Evolutionary conservation across 2,329 filamentous ascomycete species (phyloP).

Genomic region (Cryphonectria japonica): DNA sequence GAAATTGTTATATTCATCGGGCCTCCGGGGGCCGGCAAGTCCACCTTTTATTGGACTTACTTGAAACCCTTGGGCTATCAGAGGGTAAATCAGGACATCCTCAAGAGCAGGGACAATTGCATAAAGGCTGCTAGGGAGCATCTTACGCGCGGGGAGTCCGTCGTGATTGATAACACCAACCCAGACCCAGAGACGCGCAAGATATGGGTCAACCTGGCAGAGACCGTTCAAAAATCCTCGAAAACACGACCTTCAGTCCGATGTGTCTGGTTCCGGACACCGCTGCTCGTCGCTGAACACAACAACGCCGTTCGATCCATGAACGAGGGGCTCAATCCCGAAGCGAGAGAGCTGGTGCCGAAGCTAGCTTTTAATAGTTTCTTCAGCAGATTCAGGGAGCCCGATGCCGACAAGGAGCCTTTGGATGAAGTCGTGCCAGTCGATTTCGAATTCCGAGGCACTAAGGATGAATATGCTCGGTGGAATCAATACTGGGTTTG

Average conservation of each 20-base stretch:
- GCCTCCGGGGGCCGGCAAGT: slow-evolving; percentile 88
- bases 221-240: slow-evolving; percentile 31
- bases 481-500: slow-evolving; percentile 82
- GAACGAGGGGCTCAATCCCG: slow-evolving; percentile 76
- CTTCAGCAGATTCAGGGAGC: slow-evolving; percentile 71
- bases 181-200: slow-evolving; percentile 75
- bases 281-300: slow-evolving; percentile 73
- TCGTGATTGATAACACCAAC: slow-evolving; percentile 95
- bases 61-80: slow-evolving; percentile 79
- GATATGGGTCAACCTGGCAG: slow-evolving; percentile 78
- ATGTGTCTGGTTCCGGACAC: slow-evolving; percentile 82
- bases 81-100: slow-evolving; percentile 85
- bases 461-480: slow-evolving; percentile 66
- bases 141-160: slow-evolving; percentile 66
- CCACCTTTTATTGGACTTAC: slow-evolving; percentile 81
- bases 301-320: slow-evolving; percentile 84
- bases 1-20: slow-evolving; percentile 89
- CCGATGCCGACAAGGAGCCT: slow-evolving; percentile 69
- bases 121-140: slow-evolving; percentile 72
- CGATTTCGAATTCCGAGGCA: slow-evolving; percentile 76
- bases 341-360: slow-evolving; percentile 74
- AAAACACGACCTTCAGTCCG: slow-evolving; percentile 75
- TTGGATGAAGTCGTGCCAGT: slow-evolving; percentile 79
- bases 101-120: slow-evolving; percentile 72
- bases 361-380: slow-evolving; percentile 81